Evolutionary conservation across 805 yeast genomes (phyloP).

Genomic region (Torulaspora microellipsoides): DNA sequence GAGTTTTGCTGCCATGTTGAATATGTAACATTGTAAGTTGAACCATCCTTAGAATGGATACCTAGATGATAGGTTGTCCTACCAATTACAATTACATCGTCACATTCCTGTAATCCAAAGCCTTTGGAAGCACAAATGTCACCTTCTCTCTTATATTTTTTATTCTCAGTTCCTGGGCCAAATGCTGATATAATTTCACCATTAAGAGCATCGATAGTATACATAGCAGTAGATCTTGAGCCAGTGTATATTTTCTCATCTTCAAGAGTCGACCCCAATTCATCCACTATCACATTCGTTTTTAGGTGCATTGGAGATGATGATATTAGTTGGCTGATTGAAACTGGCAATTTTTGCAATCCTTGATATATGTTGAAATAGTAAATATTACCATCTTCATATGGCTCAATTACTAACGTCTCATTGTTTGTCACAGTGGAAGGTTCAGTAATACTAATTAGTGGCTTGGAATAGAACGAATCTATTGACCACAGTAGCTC

Average conservation of each 20-base stretch:
- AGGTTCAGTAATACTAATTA: constrained; percentile 23
- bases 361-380: constrained; percentile 74
- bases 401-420: constrained; percentile 89
- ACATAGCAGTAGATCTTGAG: constrained; percentile 66
- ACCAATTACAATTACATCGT: constrained; percentile 53
- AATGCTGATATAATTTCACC: constrained; percentile 70
- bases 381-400: constrained; percentile 75
- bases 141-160: constrained; percentile 15
- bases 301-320: constrained; percentile 80
- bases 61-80: constrained; percentile 66
- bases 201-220: constrained; percentile 63
- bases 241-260: constrained; percentile 89
- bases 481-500: constrained; percentile 70
- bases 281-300: constrained; percentile 42
- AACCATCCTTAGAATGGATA: constrained; percentile 68
- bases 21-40: constrained; percentile 81
- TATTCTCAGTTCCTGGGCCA: constrained; percentile 47
- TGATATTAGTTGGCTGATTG: constrained; percentile 68
- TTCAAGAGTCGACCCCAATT: constrained; percentile 33
- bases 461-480: constrained; percentile 37
- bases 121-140: constrained; percentile 12
- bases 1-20: constrained; percentile 91
- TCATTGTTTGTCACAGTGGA: constrained; percentile 20
- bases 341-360: constrained; percentile 72
- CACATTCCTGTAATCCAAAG: constrained; percentile 18